Evolutionary conservation across 2,329 filamentous ascomycete species (phyloP), one percentile per base, ranked within the genome.

Genomic region (Ambrosiella beaveri): DNA sequence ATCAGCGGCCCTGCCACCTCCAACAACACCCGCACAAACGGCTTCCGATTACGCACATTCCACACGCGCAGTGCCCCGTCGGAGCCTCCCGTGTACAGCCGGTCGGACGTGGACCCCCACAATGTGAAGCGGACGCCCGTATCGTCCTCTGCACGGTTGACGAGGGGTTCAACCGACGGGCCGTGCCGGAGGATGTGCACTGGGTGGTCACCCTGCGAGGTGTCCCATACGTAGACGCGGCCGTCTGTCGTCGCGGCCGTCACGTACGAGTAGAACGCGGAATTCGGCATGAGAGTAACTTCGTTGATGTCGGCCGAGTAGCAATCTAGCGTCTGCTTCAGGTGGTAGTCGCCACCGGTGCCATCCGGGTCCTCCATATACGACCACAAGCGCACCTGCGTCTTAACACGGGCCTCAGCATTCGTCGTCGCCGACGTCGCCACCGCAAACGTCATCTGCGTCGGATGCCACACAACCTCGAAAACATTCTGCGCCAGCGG

Each of bases 41-140:
- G 59, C 3, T 17, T 44, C 17, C 40, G 40, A 36, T 62, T 67
- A 8, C 77, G 74, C 7, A 84, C 68, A 61, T 83, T 79, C 81
- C 81, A 84, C 1, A 79, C 78, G 61, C 80, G 82, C 13, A 84
- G 71, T 0, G 77, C 71, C 1, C 81, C 81, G 61, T 84, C 81
- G 1, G 80, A 82, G 0, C 78, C 79, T 0, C 80, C 81, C 0
- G 80, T 83, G 62, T 84, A 84, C 49, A 84, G 73, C 0, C 80
- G 73, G 57, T 81, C 77, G 0, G 71, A 66, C 0, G 74, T 76
- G 13, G 70, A 73, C 0, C 78, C 80, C 81, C 80, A 84, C 3
- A 79, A 75, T 0, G 75, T 75, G 62, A 84, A 83, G 64, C 82
- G 83, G 47, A 83, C 78, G 1, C 81, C 81, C 0, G 77, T 76